Percentiles rank a stretch among this genome's conserved stretches.
Evolutionary conservation across 1,139 yeast genomes (phyloP).

Genomic region (Debaryomyces fabryi): DNA sequence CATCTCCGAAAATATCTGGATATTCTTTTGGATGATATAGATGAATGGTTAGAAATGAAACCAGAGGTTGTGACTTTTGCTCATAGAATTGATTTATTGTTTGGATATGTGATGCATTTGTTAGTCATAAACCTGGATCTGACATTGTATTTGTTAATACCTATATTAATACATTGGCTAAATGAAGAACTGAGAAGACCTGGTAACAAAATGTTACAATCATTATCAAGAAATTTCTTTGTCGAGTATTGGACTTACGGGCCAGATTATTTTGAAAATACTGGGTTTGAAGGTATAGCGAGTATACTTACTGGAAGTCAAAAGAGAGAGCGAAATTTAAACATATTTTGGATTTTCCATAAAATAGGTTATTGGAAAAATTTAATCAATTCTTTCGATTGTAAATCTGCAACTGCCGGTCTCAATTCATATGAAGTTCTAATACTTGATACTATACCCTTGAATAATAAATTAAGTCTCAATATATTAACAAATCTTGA

Average conservation of each 20-base stretch:
- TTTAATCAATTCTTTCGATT: constrained; percentile 20
- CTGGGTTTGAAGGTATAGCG: constrained; percentile 18
- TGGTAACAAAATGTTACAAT: constrained; percentile 9
- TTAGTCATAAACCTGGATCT: constrained; percentile 37
- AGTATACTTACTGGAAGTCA: constrained; percentile 21
- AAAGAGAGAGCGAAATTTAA: constrained; percentile 13
- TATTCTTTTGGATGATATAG: constrained; percentile 36
- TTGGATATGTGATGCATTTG: constrained; percentile 41
- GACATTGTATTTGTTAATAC: constrained; percentile 34
- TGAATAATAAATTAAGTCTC: constrained; percentile 18
- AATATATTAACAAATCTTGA: neutral
- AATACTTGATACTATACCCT: constrained; percentile 22
- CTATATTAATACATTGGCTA: constrained; percentile 42
- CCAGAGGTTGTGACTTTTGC: constrained; percentile 25
- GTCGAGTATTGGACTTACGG: constrained; percentile 33
- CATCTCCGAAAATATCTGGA: constrained; percentile 23
- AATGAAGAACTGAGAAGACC: constrained; percentile 24
- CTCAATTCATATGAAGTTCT: constrained; percentile 17
- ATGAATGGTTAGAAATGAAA: constrained; percentile 41
- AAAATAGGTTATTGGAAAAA: constrained; percentile 35
- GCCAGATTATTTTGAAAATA: constrained; percentile 17
- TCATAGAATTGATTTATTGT: constrained; percentile 28
- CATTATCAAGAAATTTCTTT: constrained; percentile 23
- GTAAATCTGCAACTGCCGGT: constrained; percentile 13
- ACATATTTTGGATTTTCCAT: constrained; percentile 33